A percentile compares a stretch with the other conserved stretches of the same genome.
phyloP scores from a whole-genome alignment of 2,329 filamentous ascomycete species.

The Cladosporium velox region DNA sequence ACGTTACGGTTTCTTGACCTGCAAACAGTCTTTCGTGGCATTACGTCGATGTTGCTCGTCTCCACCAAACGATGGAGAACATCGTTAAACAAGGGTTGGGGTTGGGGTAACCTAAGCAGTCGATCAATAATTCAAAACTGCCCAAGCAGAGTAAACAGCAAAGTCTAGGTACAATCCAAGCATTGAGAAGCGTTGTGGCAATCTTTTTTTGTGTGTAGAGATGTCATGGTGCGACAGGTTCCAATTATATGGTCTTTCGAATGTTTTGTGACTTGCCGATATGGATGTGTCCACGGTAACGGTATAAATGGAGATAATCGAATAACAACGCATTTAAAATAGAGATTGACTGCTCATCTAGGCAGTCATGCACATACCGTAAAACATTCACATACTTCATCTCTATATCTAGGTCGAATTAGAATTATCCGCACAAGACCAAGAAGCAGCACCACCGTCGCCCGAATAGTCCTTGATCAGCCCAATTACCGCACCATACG shows the following conservation, averaged over 20 bases:
- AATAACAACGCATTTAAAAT: no score
- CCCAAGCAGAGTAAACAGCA: not conserved
- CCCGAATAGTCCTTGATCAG: slow-evolving; percentile 10
- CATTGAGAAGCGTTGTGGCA: no score
- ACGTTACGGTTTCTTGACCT: no score
- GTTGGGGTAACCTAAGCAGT: not conserved
- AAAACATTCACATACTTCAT: not conserved
- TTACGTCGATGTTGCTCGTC: no score
- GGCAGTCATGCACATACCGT: no score
- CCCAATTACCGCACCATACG: slow-evolving; percentile 47
- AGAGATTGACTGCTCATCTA: no score
- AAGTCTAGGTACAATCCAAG: not conserved
- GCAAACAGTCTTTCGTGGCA: no score
- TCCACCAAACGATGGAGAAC: no score
- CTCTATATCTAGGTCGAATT: slow-evolving; percentile 8
- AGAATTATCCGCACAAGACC: slow-evolving; percentile 16
- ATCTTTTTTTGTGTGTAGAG: no score
- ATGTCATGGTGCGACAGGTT: not conserved
- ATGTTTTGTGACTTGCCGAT: not conserved
- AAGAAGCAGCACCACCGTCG: not conserved
- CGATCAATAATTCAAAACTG: not conserved
- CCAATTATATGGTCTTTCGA: not conserved
- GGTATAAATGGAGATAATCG: no score
- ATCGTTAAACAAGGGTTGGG: no score
- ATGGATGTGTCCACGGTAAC: not conserved